Conservation (phyloP, 306 rosid genomes). For the Albizia julibrissin region DNA sequence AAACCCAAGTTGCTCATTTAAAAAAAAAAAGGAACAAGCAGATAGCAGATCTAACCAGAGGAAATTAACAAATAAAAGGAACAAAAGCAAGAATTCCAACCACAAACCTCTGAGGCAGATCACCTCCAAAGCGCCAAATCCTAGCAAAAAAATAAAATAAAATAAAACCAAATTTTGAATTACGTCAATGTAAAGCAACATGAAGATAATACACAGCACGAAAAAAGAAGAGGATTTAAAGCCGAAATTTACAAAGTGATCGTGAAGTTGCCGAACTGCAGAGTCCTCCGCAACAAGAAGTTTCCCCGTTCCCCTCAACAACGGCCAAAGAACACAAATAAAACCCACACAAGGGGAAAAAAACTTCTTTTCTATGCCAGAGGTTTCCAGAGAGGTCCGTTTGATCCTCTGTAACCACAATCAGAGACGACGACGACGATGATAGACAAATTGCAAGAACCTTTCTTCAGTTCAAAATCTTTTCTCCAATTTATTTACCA, state of each 20-base stretch:
- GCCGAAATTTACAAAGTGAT: conserved; percentile 46
- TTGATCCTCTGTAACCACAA: not conserved
- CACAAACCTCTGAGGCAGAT: conserved; percentile 42
- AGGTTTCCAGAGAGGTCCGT: not conserved
- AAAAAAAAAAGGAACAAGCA: conserved; percentile 56
- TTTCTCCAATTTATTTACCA: not conserved
- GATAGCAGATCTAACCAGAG: conserved; percentile 74
- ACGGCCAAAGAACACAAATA: conserved; percentile 1
- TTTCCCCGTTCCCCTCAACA: not conserved
- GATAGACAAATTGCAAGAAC: not conserved
- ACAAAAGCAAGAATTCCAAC: conserved; percentile 48
- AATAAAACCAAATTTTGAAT: conserved; percentile 21
- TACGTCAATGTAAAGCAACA: conserved; percentile 43
- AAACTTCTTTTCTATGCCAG: not conserved
- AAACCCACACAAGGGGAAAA: not conserved
- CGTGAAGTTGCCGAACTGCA: conserved; percentile 43
- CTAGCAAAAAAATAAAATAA: conserved; percentile 29
- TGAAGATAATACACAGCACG: conserved; percentile 6
- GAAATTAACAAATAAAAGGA: conserved; percentile 21
- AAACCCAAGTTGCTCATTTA: conserved; percentile 52
- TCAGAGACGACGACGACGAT: not conserved
- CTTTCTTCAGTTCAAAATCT: not conserved
- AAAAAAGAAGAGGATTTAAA: not conserved
- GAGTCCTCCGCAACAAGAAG: conserved; percentile 30
- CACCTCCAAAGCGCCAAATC: conserved; percentile 49